A percentile compares a stretch with the other conserved stretches of the same genome.
These are phyloP conservation scores for Inga laurina DNA, from an alignment of 306 rosid species.

Conservation along the genomic window DNA sequence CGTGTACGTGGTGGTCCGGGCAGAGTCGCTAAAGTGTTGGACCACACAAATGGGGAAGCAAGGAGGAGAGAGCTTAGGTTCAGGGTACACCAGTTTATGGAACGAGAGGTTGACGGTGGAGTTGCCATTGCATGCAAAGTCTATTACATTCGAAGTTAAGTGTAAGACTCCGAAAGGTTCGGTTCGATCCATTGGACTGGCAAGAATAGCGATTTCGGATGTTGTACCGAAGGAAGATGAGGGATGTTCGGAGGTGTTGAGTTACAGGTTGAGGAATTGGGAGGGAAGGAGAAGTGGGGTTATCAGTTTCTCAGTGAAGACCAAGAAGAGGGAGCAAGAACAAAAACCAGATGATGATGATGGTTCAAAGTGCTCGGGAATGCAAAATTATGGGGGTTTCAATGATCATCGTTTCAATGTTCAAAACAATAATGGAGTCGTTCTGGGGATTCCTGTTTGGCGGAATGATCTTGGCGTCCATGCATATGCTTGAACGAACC, in stretches of 20 bases:
- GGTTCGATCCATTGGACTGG: conserved; percentile 33
- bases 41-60: conserved; percentile 34
- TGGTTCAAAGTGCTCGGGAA: not conserved
- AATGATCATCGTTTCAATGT: not conserved
- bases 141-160: conserved; percentile 41
- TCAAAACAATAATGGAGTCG: not conserved
- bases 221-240: not conserved
- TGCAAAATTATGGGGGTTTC: not conserved
- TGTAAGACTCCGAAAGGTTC: conserved; percentile 32
- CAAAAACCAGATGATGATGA: not conserved
- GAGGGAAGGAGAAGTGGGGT: conserved; percentile 54
- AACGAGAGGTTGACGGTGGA: conserved; percentile 44
- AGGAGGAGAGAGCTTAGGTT: conserved; percentile 22
- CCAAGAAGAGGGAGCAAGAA: not conserved
- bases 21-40: conserved; percentile 29
- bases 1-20: conserved; percentile 41
- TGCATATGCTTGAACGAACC: not conserved
- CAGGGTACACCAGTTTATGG: conserved; percentile 37
- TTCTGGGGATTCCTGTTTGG: conserved; percentile 29
- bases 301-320: conserved; percentile 48
- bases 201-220: conserved; percentile 43
- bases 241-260: conserved; percentile 45
- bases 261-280: conserved; percentile 56
- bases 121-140: conserved; percentile 37
- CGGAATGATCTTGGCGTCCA: not conserved